Evolutionary conservation across 1,139 yeast genomes (phyloP).

Genomic region (Candida sojae): DNA sequence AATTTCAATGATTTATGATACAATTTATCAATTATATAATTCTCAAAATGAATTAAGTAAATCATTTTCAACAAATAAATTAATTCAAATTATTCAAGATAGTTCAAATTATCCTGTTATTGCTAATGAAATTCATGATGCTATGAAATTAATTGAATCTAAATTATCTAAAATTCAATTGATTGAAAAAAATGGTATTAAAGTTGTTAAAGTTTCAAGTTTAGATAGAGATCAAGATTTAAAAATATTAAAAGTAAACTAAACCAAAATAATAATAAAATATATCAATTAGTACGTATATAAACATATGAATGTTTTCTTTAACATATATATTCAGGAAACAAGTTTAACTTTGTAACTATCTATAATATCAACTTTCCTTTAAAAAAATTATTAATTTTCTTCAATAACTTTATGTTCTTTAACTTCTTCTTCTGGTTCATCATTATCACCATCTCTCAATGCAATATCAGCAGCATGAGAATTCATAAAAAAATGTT

Average conservation of each 20-base stretch:
- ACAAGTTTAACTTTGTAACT: neutral
- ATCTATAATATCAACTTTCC: constrained; percentile 5
- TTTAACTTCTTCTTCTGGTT: constrained; percentile 1
- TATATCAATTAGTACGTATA: neutral
- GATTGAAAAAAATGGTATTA: constrained; percentile 23
- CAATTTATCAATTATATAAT: constrained; percentile 32
- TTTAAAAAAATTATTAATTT: neutral
- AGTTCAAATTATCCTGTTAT: constrained; percentile 36
- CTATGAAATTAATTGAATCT: constrained; percentile 19
- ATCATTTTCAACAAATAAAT: constrained; percentile 26
- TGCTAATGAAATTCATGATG: constrained; percentile 32
- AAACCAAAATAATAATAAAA: neutral
- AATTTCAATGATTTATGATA: constrained; percentile 37
- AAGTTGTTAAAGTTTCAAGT: constrained; percentile 28
- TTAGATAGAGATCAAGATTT: constrained; percentile 33
- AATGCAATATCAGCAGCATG: constrained; percentile 89
- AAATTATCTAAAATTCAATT: constrained; percentile 20
- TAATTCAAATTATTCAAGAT: constrained; percentile 33
- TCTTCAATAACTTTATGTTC: neutral
- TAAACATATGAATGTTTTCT: too few relatives aligned
- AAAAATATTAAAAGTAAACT: constrained; percentile 8
- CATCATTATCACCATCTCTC: constrained; percentile 29
- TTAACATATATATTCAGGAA: too few relatives aligned
- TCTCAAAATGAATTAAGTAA: constrained; percentile 12
- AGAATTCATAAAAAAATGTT: constrained; percentile 84